Conservation (phyloP, 768 basidiomycete species). For the Lentinula edodes region DNA sequence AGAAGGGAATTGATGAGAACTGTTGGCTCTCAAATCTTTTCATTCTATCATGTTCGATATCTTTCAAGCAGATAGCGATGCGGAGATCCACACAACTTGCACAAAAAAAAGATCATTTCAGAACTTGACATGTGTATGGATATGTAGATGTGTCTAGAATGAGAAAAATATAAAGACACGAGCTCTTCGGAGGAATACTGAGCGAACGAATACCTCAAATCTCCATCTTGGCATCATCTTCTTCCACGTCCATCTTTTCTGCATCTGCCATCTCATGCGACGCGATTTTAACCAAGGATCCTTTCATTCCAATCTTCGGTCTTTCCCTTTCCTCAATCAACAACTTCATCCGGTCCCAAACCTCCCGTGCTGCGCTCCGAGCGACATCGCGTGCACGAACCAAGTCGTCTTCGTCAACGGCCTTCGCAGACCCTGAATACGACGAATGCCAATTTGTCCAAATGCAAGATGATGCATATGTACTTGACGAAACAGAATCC, state of each 20-base stretch:
- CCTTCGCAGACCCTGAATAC: constrained; percentile 10
- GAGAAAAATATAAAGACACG: not conserved
- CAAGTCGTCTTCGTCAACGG: constrained; percentile 36
- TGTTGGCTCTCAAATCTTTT: no score
- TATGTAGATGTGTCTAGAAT: not conserved
- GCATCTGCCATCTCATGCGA: not conserved
- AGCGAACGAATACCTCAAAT: not conserved
- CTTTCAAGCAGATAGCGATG: no score
- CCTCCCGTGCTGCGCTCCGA: constrained; percentile 32
- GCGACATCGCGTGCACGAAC: constrained; percentile 45
- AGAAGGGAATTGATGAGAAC: no score
- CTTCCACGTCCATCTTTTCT: not conserved
- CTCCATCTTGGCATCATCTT: constrained; percentile 3
- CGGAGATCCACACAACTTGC: not conserved
- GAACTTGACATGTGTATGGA: not conserved
- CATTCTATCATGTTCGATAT: no score
- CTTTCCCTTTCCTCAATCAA: constrained; percentile 5
- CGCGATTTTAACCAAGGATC: not conserved
- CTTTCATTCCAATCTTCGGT: not conserved
- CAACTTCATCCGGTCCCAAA: constrained; percentile 47
- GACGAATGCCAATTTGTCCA: constrained; percentile 54
- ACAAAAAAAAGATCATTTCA: not conserved
- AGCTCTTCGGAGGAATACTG: not conserved
- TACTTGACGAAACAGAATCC: constrained; percentile 13
- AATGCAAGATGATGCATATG: constrained; percentile 30